phyloP scores from a whole-genome alignment of 768 basidiomycete genomes.

The Boletus patriciae region DNA sequence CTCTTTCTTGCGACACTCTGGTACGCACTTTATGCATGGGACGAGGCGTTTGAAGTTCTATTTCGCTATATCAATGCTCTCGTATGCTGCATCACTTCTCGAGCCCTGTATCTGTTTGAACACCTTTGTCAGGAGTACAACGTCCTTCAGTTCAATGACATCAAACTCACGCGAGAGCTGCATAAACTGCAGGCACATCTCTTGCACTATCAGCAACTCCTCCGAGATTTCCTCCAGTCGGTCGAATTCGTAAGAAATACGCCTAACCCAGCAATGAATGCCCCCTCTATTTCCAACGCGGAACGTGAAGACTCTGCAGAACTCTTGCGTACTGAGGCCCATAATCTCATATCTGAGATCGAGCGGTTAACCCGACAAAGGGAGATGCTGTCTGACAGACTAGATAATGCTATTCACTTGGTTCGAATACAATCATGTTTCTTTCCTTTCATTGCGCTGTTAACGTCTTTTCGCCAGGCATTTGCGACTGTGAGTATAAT shows the following conservation, averaged over 20 bases:
- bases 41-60: slow-evolving; percentile 53
- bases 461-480: slow-evolving; percentile 36
- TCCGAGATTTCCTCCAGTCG: slow-evolving; percentile 54
- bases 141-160: slow-evolving; percentile 42
- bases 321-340: slow-evolving; percentile 40
- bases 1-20: slow-evolving; percentile 46
- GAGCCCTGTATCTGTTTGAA: not conserved
- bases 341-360: slow-evolving; percentile 50
- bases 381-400: slow-evolving; percentile 22
- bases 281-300: slow-evolving; percentile 8
- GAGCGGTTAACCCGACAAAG: slow-evolving; percentile 39
- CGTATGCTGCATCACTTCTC: slow-evolving; percentile 29
- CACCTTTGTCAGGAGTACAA: slow-evolving; percentile 41
- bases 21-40: slow-evolving; percentile 64
- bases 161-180: slow-evolving; percentile 52
- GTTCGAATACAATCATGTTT: slow-evolving; percentile 12
- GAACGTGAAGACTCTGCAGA: slow-evolving; percentile 31
- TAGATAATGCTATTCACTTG: slow-evolving; percentile 26
- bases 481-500: slow-evolving; percentile 54
- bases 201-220: slow-evolving; percentile 51
- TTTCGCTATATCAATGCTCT: slow-evolving; percentile 51
- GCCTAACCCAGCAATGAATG: slow-evolving; percentile 49
- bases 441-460: not conserved
- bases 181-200: slow-evolving; percentile 57
- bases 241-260: slow-evolving; percentile 49